A percentile compares a stretch with the other conserved stretches of the same genome.
phyloP scores from a whole-genome alignment of 441 rosid species.

The Arabidopsis hybrid region DNA sequence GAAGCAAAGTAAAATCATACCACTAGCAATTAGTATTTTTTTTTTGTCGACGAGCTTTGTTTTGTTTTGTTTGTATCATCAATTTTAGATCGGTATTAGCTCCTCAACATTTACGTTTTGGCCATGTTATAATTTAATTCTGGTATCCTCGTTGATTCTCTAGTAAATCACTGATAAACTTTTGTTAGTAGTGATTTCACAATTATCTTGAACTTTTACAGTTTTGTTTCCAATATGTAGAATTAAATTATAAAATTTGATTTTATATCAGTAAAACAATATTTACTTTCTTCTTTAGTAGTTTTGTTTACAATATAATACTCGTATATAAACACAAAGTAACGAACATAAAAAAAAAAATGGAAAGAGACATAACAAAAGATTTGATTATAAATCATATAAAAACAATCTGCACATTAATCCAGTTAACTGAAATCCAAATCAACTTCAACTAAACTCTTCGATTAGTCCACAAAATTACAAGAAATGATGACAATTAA shows the following conservation, averaged over 20 bases:
- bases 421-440: constrained; percentile 45
- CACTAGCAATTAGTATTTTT: background rate
- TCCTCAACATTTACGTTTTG: background rate
- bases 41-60: too few relatives aligned
- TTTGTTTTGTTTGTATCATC: background rate
- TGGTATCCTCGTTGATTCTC: background rate
- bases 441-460: constrained; percentile 45
- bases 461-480: constrained; percentile 42
- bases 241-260: background rate
- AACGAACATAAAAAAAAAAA: background rate
- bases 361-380: constrained; percentile 34
- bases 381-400: constrained; percentile 34
- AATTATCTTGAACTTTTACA: background rate
- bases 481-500: constrained; percentile 47
- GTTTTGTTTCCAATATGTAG: background rate
- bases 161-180: background rate
- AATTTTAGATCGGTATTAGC: background rate
- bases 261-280: background rate
- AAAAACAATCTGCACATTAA: constrained; percentile 32
- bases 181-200: background rate
- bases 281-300: constrained; percentile 14
- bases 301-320: constrained; percentile 21
- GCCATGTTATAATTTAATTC: background rate
- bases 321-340: constrained; percentile 5
- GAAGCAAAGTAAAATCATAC: constrained; percentile 1